phyloP scores from a whole-genome alignment of 2,329 filamentous ascomycete genomes.

The Daldinia eschscholtzii region DNA sequence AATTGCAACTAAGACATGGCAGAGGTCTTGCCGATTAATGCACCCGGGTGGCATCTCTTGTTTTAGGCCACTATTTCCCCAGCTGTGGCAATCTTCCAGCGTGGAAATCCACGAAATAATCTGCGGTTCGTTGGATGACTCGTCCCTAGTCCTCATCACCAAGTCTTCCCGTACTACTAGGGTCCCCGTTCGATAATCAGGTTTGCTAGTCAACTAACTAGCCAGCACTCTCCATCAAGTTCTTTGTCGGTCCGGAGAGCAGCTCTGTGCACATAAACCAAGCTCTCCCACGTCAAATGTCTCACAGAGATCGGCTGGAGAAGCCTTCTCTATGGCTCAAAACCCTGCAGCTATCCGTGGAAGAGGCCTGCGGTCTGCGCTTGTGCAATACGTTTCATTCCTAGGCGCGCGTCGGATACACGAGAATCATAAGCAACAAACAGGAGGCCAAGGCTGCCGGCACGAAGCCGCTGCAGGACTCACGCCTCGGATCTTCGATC shows the following conservation, averaged over 20 bases:
- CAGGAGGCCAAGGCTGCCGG: slow-evolving; percentile 22
- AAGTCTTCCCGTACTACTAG: slow-evolving; percentile 21
- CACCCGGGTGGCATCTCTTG: slow-evolving; percentile 40
- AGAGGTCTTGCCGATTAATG: slow-evolving; percentile 41
- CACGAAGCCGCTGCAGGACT: slow-evolving; percentile 22
- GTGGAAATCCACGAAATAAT: slow-evolving; percentile 1
- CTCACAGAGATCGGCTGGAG: slow-evolving; percentile 39
- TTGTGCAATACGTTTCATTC: slow-evolving; percentile 39
- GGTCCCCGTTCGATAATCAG: slow-evolving; percentile 16
- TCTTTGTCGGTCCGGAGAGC: slow-evolving; percentile 28
- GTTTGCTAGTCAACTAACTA: slow-evolving; percentile 28
- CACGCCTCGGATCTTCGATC: slow-evolving; percentile 35
- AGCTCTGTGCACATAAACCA: slow-evolving; percentile 33
- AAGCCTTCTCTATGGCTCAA: slow-evolving; percentile 41
- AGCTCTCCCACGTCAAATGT: slow-evolving; percentile 40
- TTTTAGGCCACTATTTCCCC: slow-evolving; percentile 22
- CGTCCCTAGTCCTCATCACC: slow-evolving; percentile 7
- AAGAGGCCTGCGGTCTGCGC: slow-evolving; percentile 27
- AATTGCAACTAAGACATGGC: slow-evolving; percentile 45
- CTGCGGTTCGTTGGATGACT: not conserved
- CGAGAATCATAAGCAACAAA: slow-evolving; percentile 37
- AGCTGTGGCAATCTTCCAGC: slow-evolving; percentile 12
- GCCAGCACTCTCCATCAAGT: slow-evolving; percentile 24
- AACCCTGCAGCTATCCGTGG: slow-evolving; percentile 40
- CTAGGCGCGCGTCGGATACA: slow-evolving; percentile 37